Conservation (phyloP, 1,284 basidiomycete species). For the Athelia sp. region DNA sequence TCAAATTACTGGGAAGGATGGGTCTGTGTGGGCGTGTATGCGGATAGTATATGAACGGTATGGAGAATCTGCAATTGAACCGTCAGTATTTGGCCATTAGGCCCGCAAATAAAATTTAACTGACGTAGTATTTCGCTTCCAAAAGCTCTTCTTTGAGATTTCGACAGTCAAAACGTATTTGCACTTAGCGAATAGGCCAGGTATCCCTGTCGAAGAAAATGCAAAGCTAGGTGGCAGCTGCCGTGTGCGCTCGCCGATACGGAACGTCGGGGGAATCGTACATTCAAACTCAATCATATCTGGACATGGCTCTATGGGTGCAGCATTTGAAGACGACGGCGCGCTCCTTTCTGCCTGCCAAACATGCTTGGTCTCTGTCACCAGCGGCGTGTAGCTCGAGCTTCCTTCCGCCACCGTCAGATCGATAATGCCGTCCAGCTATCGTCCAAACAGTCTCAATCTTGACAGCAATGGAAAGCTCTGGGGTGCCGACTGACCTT, state of each 20-base stretch:
- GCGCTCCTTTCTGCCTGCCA: slow-evolving; percentile 21
- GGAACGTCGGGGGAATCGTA: slow-evolving; percentile 31
- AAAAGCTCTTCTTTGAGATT: slow-evolving; percentile 23
- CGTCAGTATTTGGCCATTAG: slow-evolving; percentile 5
- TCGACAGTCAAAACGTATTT: slow-evolving; percentile 31
- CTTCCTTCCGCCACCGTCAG: slow-evolving; percentile 32
- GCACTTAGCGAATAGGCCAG: slow-evolving; percentile 28
- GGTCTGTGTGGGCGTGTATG: slow-evolving; percentile 27
- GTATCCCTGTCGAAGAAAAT: slow-evolving; percentile 26
- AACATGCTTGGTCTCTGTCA: slow-evolving; percentile 22
- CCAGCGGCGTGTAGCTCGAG: slow-evolving; percentile 18
- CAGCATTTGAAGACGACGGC: not conserved
- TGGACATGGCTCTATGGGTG: slow-evolving; percentile 22
- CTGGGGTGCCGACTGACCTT: slow-evolving; percentile 21
- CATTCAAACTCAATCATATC: slow-evolving; percentile 34
- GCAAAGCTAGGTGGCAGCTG: slow-evolving; percentile 38
- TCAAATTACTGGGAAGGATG: slow-evolving; percentile 15
- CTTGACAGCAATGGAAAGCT: not conserved
- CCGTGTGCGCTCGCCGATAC: slow-evolving; percentile 22
- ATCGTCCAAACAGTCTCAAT: not conserved
- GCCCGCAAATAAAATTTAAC: slow-evolving; percentile 14
- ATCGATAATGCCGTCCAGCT: slow-evolving; percentile 37
- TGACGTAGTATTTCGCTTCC: slow-evolving; percentile 23
- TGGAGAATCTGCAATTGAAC: slow-evolving; percentile 15
- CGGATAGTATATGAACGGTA: slow-evolving; percentile 25